phyloP scores from a whole-genome alignment of 129 eudicot species.

The Dittrichia graveolens region DNA sequence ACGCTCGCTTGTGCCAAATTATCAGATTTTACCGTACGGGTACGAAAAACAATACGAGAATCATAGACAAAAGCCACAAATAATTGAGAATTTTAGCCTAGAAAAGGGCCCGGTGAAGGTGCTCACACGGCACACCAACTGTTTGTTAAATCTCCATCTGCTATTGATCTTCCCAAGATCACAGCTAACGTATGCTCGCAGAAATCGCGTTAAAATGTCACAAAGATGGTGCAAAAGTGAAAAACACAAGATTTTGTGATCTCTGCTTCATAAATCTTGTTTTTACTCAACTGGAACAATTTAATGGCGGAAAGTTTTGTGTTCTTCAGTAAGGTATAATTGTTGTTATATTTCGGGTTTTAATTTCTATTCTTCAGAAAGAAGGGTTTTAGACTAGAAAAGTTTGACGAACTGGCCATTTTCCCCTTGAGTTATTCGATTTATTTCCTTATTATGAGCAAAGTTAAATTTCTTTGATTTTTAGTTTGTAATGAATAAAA shows the following conservation, averaged over 20 bases:
- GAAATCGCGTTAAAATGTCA: constrained; percentile 9
- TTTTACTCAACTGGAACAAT: not conserved
- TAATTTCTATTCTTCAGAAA: not conserved
- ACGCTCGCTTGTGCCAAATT: constrained; percentile 23
- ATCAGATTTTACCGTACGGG: constrained; percentile 18
- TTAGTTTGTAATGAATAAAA: not conserved
- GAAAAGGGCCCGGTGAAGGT: not conserved
- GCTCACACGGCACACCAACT: constrained; percentile 7
- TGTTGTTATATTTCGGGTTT: not conserved
- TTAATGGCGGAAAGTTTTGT: constrained; percentile 31
- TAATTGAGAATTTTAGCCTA: not conserved
- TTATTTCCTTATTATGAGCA: not conserved
- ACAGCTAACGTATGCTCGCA: constrained; percentile 29
- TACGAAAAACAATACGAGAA: constrained; percentile 14
- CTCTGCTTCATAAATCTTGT: too few relatives aligned
- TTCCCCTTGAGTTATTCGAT: not conserved
- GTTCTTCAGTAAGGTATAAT: constrained; percentile 30
- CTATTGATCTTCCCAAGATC: constrained; percentile 22
- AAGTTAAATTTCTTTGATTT: not conserved
- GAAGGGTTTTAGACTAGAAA: not conserved
- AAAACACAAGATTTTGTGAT: constrained; percentile 21
- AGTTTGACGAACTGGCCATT: not conserved
- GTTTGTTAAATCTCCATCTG: constrained; percentile 16
- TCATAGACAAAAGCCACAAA: not conserved
- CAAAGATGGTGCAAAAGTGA: constrained; percentile 8